Base-by-base conservation (phyloP, 352 stramenopile species). In the Phytopythium montanum region DNA sequence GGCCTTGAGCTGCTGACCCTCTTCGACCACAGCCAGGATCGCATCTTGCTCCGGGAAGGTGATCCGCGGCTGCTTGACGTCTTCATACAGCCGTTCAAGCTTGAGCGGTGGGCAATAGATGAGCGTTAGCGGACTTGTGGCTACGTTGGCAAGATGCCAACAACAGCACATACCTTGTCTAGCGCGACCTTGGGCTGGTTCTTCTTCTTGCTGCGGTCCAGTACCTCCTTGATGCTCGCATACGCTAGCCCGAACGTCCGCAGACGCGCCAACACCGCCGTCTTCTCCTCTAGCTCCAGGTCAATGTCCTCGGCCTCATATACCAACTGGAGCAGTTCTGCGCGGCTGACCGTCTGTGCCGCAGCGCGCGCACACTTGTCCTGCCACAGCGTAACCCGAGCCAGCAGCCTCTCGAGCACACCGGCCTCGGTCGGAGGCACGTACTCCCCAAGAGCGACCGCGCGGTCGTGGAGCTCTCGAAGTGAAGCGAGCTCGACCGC, bases 121-220 rank as follows among this genome's bases (percentile, higher is more conserved):
- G 14, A 51, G 53, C 13, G 28, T 33, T 19, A 59, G 31, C 23
- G 23, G 54, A 44, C 13, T 1, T 5, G 51, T 26, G 14, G 55
- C 4, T 36, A 1, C n/a, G 39, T 36, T 34, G 28, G 23, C 19
- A 25, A 18, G 8, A 46, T 8, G n/a, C 9, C 39, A 46, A 46
- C 9, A 8, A 18, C 0, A n/a, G 14, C 7, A 54, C 64, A 21
- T 51, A 91, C 68, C 60, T 89, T 77, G 16, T 75, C 66, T 10
- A 94, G 59, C 10, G 69, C 54, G 39, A 85, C 79, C 48, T 92
- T 92, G 18, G 58, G 64, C 52, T 94, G 82, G 39, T 84, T 85
- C 6, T 81, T 79, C 19, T 87, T 82, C 48, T 67, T 79, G 34
- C 73, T 82, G 10, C 75, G 69, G 29, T 92, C 81, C 25, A 94